Evolutionary conservation across 495 filamentous ascomycete species (phyloP), one percentile per base, ranked within the genome.

Genomic region (Penicillium pancosmium): DNA sequence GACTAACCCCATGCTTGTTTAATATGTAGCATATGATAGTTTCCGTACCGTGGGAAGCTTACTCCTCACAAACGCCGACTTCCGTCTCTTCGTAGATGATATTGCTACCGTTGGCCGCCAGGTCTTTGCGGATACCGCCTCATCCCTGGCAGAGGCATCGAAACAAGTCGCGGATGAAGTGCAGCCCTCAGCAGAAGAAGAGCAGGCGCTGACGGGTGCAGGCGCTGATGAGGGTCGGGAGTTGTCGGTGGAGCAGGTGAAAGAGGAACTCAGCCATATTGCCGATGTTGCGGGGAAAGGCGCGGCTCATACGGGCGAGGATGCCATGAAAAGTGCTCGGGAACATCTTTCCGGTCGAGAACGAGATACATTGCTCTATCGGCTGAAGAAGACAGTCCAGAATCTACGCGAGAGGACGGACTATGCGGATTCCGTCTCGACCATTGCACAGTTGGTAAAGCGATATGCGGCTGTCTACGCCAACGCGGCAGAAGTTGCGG

Each of bases 41-140:
- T 73, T 96, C 43, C 88, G 86, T 50, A 96, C 91, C 0, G 87
- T 98, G 8, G 89, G 91, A 10, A 88, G 84, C 50, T 80, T 98
- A 7, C 83, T 97, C 1, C 75, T 98, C 21, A 92, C 89, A 15
- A 98, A 98, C 69, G 84, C 89, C 3, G 92, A 97, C 64, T 97
- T 98, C 70, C 85, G 93, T 18, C 74, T 91, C 15, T 93, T 98
- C 63, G 81, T 96, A 27, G 82, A 86, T n/a, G 93, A 98, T 65
- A 72, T 96, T 31, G 86, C 85, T 41, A 84, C 86, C 0, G 82
- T 98, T 55, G 89, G 86, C 11, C 85, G 91, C 9, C 89, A 96
- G 68, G 86, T 98, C 25, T 93, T 98, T 66, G 84, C 84, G 56
- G 93, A 97, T 62, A 92, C 93, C 2, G 90, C 91, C 0, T 87